Evolutionary conservation across 495 filamentous ascomycete genomes (phyloP).

Genomic region (Melanomma pulvis-pyrius): DNA sequence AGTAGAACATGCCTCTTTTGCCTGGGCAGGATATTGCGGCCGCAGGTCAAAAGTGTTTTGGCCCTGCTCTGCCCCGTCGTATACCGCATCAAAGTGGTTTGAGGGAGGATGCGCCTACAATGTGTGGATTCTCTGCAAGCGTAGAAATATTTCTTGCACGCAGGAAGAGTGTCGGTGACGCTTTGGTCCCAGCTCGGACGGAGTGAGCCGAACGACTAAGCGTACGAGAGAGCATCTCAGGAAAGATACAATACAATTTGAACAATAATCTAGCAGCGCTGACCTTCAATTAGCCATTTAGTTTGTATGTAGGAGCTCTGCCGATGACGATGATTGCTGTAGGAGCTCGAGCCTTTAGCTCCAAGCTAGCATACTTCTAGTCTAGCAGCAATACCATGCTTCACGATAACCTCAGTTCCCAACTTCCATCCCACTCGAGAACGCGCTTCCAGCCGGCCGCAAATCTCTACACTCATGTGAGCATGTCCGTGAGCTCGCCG

Average conservation of each 20-base stretch:
- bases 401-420: background rate
- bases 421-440: too few species aligned
- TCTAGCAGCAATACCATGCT: background rate
- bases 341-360: background rate
- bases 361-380: background rate
- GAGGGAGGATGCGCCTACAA: conserved; percentile 46
- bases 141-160: conserved; percentile 51
- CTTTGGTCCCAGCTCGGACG: background rate
- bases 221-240: conserved; percentile 14
- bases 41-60: background rate
- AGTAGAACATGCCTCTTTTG: background rate
- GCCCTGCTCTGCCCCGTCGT: background rate
- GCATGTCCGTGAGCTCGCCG: background rate
- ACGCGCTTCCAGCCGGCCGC: background rate
- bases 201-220: background rate
- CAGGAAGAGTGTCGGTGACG: background rate
- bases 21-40: background rate
- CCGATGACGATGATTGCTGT: background rate
- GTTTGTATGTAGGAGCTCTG: background rate
- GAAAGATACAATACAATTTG: background rate
- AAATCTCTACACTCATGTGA: background rate
- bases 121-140: conserved; percentile 57
- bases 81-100: background rate
- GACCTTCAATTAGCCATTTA: background rate
- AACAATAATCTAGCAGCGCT: background rate